Base-by-base conservation (phyloP, 1,284 basidiomycete species). In the Moniliella sp. region DNA sequence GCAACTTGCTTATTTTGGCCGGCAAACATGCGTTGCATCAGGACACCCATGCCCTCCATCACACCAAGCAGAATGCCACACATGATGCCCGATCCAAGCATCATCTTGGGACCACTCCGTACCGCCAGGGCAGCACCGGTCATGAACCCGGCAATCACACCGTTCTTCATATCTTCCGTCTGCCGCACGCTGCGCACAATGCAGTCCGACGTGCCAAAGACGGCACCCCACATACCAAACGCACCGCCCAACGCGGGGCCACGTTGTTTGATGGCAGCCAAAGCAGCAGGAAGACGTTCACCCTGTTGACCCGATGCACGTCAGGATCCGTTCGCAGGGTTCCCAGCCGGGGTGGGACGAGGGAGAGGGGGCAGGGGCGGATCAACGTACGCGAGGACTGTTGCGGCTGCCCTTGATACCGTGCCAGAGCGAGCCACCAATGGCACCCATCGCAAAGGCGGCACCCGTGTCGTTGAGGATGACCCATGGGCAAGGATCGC, bases 161-260 rank as follows among this genome's bases (percentile, higher is more conserved):
- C 84, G 62, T 99, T 99, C 84, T 86, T 97, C 32, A 86, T 80
- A 63, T 99, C 91, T 64, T 99, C 91, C 63, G 97, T 97, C 67
- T 97, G 88, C 57, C 91, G 39, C 12, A 55, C 80, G 7, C 84
- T 84, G 64, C 97, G 94, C 43, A 97, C 79, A 1, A 83, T 82
- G 63, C 91, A 99, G 64, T 97, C 91, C 51, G 86, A 99, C 15
- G 82, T 78, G 19, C 81, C 88, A 36, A 64, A 63, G 35, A 64
- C 51, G 7, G 61, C 63, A 61, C 88, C 88, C 86, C 86, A 94
- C 12, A 93, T 76, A 55, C 86, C 86, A 61, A 93, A 93, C 67
- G 93, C 91, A 17, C 86, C 86, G 33, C 88, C 91, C 13, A 88
- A 82, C 16, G 97, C 88, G 2, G 91, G 91, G 35, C 91, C 88